Base-by-base conservation (phyloP, 345 rosid genomes). In the Moricandia moricandioides region DNA sequence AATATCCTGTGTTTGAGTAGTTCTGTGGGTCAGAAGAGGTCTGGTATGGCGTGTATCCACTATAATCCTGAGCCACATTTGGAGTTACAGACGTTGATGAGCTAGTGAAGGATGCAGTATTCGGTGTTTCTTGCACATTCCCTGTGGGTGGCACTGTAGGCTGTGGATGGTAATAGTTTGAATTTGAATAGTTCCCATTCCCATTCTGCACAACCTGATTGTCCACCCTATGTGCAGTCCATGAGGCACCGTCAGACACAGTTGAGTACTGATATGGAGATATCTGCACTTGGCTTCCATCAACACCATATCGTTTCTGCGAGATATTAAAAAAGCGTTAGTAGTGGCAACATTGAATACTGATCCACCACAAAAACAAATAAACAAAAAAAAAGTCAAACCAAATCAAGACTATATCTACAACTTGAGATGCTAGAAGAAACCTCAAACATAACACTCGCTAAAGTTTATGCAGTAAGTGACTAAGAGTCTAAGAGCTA, bases 1-100 rank as follows among this genome's bases (percentile, higher is more conserved):
- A 82, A 77, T 96, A 92, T 78, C 88, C 91, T 26, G 91, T 75
- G 80, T 85, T 85, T 66, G 89, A 87, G 85, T 88, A 89, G 77
- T 81, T 83, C 73, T 91, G 87, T 35, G 52, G 8, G 0, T 90
- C 90, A 61, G 86, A 66, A 73, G 97, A 61, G 79, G 79, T 84
- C 45, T 93, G 78, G 76, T 89, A 89, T 45, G 89, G 69, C 12
- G 77, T 65, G 75, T 87, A 88, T 78, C 85, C 89, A 83, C 82
- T 82, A 70, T 96, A 85, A 51, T 87, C 95, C 73, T 88, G 96
- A 1, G 88, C 27, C 52, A 82, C 86, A 77, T 65, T 83, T 26
- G 85, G 39, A 35, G 89, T 69, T 81, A 85, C 98, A 65, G 83
- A 76, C 76, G 83, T 81, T 10, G 88, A 79, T 67, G 97, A 84